Evolutionary conservation across 2,329 filamentous ascomycete species (phyloP), one percentile per base, ranked within the genome.

Genomic region (Purpureocillium lavendulum): DNA sequence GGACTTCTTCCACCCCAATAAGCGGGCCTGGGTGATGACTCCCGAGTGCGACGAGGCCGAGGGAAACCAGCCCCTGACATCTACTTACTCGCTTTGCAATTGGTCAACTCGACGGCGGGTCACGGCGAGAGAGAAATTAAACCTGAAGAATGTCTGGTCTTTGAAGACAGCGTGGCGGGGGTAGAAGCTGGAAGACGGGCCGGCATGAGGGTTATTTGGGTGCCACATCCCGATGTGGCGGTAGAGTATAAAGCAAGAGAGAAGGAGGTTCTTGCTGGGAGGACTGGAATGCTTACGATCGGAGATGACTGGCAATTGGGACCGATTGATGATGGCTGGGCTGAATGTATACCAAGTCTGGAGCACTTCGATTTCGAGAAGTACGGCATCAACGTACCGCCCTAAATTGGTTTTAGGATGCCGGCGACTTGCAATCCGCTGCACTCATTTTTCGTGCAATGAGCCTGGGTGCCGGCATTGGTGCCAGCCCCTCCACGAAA

Each of bases 31-130:
- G 83, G 82, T 2, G 82, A 86, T 49, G 82, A 87, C 48, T 60
- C 67, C 2, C 65, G 82, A 13, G 78, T 87, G 43, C 67, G 68
- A 1, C 55, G 61, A 10, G 81, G 82, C 0, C 59, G 78, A 17
- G 82, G 82, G 2, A 87, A 87, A 56, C 83, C 83, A 1, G 70
- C 81, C 8, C 82, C 82, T 3, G 82, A 87, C 54, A 87, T 87
- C 39, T 87, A 84, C 52, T 58, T 85, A 8, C 59, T 86, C 1
- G 82, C 82, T 1, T 58, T 87, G 34, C 66, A 77, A 52, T 73
- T 69, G 0, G 70, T 87, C 42, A 87, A 87, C 55, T 65, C 64
- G 16, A 63, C 69, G 3, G 52, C 80, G 12, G 58, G 64, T 3
- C 64, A 66, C 31, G 66, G 62, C 0, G 67, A 73, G 46, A 52